These are phyloP conservation scores for Diaporthe longicolla DNA, from an alignment of 2,329 filamentous ascomycete genomes.

Conservation along the genomic window DNA sequence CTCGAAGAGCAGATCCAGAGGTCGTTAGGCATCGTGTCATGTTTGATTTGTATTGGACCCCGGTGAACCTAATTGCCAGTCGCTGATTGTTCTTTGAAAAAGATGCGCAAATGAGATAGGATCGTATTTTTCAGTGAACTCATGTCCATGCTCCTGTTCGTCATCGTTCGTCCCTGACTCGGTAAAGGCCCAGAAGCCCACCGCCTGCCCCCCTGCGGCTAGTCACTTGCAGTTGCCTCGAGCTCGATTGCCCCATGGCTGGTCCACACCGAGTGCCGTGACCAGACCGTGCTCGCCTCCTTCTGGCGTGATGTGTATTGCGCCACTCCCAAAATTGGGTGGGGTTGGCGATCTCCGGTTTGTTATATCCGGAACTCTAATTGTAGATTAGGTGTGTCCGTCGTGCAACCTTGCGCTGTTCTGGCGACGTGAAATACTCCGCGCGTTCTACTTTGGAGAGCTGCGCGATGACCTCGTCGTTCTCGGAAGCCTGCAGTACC, in stretches of 20 bases:
- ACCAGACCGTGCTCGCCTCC: neutral
- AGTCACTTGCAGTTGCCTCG: constrained; percentile 3
- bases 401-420: constrained; percentile 2
- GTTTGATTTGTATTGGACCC: neutral
- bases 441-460: neutral
- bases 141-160: neutral
- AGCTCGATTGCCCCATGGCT: constrained; percentile 1
- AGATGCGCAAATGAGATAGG: neutral
- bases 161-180: constrained; percentile 15
- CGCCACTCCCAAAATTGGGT: constrained; percentile 15
- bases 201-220: neutral
- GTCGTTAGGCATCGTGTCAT: neutral
- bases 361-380: constrained; percentile 1
- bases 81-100: neutral
- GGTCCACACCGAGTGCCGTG: constrained; percentile 8
- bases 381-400: constrained; percentile 10
- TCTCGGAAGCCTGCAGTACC: neutral
- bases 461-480: neutral
- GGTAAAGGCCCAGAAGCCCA: constrained; percentile 3
- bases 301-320: neutral
- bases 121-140: neutral
- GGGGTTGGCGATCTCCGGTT: constrained; percentile 4
- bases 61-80: neutral
- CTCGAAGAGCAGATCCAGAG: neutral
- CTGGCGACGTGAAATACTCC: neutral